Evolutionary conservation across 805 yeast species (phyloP), one percentile per base, ranked within the genome.

Genomic region (Nakazawaea peltata): DNA sequence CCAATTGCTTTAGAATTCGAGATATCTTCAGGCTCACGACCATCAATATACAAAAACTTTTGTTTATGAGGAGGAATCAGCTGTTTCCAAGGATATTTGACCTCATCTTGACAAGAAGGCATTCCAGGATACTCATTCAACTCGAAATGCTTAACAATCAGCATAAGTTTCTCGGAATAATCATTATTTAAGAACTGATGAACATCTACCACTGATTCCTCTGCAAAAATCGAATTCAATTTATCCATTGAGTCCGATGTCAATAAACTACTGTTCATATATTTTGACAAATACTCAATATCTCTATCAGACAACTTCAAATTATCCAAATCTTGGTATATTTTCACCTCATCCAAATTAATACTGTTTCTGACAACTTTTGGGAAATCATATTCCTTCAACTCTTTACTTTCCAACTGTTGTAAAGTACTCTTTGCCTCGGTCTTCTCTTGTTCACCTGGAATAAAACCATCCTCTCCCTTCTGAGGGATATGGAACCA

Each of bases 401-500:
- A 62, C 43, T 77, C 84, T 40, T 81, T 76, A 8, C 84, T 72
- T 47, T 85, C 90, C 40, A 87, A 59, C 50, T 74, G 90, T 50
- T 82, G 86, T 42, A 87, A 67, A 0, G 95, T 84, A 28, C 86
- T 74, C 48, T 69, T 67, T 0, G 82, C 80, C 46, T 80, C 87
- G 1, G 83, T 77, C 25, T 64, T 73, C 49, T 80, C 90, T 54
- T 85, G 87, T 51, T 86, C 95, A 5, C 94, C 94, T 25, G 74
- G 75, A 14, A 77, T 69, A 50, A 57, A 90, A 0, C 97, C 97
- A 23, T 72, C 77, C 57, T 92, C 99, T 8, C 95, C 97, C 9
- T 62, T 63, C 54, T 92, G 97, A 3, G 99, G 99, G 34, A 88
- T 84, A 56, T 92, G 99, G 53, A 90, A 94, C 99, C 99, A 94